Percentiles rank a stretch among this genome's conserved stretches.
These are phyloP conservation scores for Hymenoscyphus repandus DNA, from an alignment of 2,329 filamentous ascomycete genomes.

Conservation along the genomic window DNA sequence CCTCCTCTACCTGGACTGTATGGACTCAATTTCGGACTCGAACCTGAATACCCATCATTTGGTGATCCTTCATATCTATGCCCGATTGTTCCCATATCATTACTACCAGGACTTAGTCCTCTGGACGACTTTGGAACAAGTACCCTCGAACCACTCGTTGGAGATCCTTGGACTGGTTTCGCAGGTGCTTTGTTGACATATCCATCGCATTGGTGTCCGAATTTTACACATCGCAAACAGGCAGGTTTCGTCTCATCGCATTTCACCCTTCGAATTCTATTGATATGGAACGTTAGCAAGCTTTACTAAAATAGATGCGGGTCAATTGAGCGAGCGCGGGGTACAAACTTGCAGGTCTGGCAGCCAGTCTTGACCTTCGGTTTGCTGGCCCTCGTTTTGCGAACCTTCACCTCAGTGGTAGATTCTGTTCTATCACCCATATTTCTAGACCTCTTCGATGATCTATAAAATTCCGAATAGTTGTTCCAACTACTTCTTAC, in stretches of 20 bases:
- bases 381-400: conserved; percentile 25
- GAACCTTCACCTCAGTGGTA: conserved; percentile 1
- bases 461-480: neutral
- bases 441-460: neutral
- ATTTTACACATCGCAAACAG: conserved; percentile 27
- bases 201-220: conserved; percentile 30
- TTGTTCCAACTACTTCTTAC: neutral
- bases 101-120: neutral
- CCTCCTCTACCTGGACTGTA: neutral
- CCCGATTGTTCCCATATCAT: neutral
- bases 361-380: conserved; percentile 31
- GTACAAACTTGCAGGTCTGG: conserved; percentile 30
- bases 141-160: neutral
- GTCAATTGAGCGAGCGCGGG: neutral
- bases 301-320: neutral
- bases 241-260: conserved; percentile 30
- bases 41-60: neutral
- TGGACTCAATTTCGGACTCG: neutral
- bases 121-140: conserved; percentile 1
- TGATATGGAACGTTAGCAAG: neutral
- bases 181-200: conserved; percentile 21
- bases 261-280: conserved; percentile 30
- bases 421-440: conserved; percentile 3
- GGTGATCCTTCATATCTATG: neutral
- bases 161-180: conserved; percentile 2